These are phyloP conservation scores for Podaxis sp. DNA, from an alignment of 768 basidiomycete genomes.

Conservation along the genomic window DNA sequence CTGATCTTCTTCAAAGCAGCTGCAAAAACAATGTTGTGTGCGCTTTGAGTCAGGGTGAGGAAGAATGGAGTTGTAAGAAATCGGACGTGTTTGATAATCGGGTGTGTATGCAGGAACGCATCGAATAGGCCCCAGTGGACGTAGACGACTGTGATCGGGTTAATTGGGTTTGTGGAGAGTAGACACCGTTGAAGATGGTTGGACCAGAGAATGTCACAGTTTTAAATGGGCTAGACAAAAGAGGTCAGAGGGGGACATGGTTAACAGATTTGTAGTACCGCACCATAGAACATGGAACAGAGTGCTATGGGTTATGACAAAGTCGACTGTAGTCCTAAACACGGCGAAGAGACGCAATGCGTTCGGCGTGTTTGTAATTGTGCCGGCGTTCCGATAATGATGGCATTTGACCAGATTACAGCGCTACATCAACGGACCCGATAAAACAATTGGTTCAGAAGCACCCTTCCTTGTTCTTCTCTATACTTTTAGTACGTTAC, in stretches of 20 bases:
- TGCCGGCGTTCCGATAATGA: too few species aligned
- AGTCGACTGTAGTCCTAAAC: too few species aligned
- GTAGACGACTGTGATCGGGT: conserved; percentile 20
- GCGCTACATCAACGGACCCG: too few species aligned
- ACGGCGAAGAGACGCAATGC: too few species aligned
- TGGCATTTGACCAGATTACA: too few species aligned
- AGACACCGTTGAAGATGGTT: neutral
- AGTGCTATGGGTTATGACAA: too few species aligned
- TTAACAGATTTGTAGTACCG: too few species aligned
- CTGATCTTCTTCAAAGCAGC: conserved; percentile 24
- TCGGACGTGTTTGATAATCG: conserved; percentile 12
- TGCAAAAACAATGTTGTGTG: conserved; percentile 27
- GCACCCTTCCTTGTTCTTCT: too few species aligned
- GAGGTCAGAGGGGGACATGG: neutral
- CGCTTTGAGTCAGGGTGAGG: conserved; percentile 20
- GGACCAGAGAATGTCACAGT: neutral
- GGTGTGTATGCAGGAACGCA: conserved; percentile 24
- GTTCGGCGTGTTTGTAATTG: too few species aligned
- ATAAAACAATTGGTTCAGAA: too few species aligned
- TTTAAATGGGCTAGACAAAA: neutral
- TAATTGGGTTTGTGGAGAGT: neutral
- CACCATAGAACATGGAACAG: neutral
- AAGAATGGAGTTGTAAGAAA: conserved; percentile 22
- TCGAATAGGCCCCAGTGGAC: conserved; percentile 28
- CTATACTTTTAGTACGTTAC: too few species aligned